These are phyloP conservation scores for Saturnispora halmiae DNA, from an alignment of 805 yeast genomes.

Conservation along the genomic window DNA sequence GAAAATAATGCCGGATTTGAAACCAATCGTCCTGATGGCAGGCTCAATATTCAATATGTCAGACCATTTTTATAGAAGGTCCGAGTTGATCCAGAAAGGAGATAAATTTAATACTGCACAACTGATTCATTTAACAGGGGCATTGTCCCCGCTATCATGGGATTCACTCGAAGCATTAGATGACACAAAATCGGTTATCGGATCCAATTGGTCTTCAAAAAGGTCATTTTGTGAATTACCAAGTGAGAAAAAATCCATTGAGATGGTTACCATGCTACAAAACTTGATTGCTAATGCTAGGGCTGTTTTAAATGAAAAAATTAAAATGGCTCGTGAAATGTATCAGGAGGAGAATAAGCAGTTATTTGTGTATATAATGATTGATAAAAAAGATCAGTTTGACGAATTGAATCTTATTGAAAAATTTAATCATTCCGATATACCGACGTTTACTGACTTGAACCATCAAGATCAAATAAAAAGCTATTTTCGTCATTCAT, in stretches of 20 bases:
- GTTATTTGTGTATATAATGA: conserved; percentile 11
- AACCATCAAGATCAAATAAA: conserved; percentile 20
- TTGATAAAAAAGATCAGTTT: background rate
- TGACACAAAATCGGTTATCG: conserved; percentile 16
- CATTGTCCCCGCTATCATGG: conserved; percentile 27
- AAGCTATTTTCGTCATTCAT: conserved; percentile 17
- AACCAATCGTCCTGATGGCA: conserved; percentile 29
- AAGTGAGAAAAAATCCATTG: conserved; percentile 21
- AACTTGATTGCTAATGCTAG: conserved; percentile 24
- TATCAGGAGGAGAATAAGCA: conserved; percentile 17
- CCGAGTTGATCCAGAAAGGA: conserved; percentile 29
- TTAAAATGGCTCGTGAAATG: conserved; percentile 11
- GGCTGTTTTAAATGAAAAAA: conserved; percentile 21
- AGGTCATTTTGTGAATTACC: conserved; percentile 15
- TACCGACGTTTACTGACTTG: conserved; percentile 8
- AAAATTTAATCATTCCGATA: conserved; percentile 4
- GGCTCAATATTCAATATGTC: conserved; percentile 36
- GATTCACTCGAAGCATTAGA: conserved; percentile 29
- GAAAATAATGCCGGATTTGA: conserved; percentile 26
- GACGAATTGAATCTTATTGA: conserved; percentile 12
- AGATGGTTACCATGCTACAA: conserved; percentile 23
- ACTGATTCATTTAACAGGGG: conserved; percentile 33
- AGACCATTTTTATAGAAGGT: conserved; percentile 32
- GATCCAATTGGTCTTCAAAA: conserved; percentile 6
- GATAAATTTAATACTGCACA: conserved; percentile 37